Conservation (phyloP, 2,329 filamentous ascomycete species). For the Sporothrix mexicana region DNA sequence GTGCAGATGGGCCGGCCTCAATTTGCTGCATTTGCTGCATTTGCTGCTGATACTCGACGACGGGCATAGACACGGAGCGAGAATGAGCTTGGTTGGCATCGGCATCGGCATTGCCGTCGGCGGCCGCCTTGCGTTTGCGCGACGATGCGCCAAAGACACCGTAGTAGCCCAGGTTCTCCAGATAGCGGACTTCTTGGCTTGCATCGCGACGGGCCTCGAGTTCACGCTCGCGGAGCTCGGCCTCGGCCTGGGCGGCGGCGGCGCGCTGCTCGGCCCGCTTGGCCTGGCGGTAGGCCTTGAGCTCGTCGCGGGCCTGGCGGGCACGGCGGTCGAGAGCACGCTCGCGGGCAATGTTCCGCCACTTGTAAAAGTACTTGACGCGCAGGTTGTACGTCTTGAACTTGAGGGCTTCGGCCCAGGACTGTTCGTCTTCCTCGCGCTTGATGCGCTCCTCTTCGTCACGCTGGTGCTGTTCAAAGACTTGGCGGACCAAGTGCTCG, state of each 20-base stretch:
- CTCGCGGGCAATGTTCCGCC: constrained; percentile 57
- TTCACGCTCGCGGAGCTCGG: constrained; percentile 39
- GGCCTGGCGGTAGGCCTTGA: constrained; percentile 47
- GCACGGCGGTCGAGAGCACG: constrained; percentile 58
- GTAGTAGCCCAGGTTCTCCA: constrained; percentile 37
- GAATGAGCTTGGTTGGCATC: constrained; percentile 27
- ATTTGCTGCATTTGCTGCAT: neutral
- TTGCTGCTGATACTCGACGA: constrained; percentile 36
- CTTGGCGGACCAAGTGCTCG: constrained; percentile 51
- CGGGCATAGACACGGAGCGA: constrained; percentile 23
- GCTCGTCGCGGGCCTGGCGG: constrained; percentile 57
- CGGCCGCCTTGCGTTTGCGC: constrained; percentile 33
- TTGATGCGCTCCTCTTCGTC: constrained; percentile 51
- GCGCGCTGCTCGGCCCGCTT: constrained; percentile 44
- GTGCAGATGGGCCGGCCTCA: constrained; percentile 43
- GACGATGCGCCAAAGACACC: constrained; percentile 27
- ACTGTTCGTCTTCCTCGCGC: constrained; percentile 57
- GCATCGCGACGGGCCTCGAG: constrained; percentile 37
- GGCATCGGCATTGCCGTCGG: constrained; percentile 42
- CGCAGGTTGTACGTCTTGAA: constrained; percentile 57
- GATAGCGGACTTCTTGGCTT: constrained; percentile 40
- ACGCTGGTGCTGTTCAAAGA: constrained; percentile 50
- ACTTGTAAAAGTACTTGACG: constrained; percentile 63
- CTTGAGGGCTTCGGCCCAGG: constrained; percentile 54
- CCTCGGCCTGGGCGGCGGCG: constrained; percentile 48